Percentiles rank a stretch among this genome's conserved stretches.
Evolutionary conservation across 441 rosid species (phyloP).

Genomic region (Manihot esculenta): DNA sequence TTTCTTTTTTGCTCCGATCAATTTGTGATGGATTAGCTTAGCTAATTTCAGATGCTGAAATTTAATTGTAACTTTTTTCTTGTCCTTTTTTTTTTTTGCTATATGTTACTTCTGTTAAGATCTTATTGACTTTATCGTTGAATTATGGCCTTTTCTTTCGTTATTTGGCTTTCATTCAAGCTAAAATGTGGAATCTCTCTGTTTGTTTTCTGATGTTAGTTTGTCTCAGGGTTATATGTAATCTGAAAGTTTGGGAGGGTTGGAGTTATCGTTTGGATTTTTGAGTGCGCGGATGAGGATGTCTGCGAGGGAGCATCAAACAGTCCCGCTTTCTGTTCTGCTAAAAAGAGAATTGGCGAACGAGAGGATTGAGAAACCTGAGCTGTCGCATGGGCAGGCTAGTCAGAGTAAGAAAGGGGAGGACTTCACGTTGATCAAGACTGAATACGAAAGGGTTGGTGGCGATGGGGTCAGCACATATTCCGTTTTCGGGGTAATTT

Average conservation of each 20-base stretch:
- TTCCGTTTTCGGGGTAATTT: slow-evolving; percentile 80
- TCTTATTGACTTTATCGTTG: slow-evolving; percentile 18
- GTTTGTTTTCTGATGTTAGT: background rate
- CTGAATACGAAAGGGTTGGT: slow-evolving; percentile 72
- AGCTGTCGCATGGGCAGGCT: slow-evolving; percentile 72
- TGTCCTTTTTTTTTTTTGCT: background rate
- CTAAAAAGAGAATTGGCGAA: slow-evolving; percentile 83
- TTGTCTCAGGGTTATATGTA: background rate
- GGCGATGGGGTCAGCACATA: slow-evolving; percentile 78
- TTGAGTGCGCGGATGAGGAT: slow-evolving; percentile 31
- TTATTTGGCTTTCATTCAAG: background rate
- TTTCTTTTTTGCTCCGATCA: background rate
- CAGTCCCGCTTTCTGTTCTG: slow-evolving; percentile 89
- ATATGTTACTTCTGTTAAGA: background rate
- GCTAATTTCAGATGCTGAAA: background rate
- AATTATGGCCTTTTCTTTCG: background rate
- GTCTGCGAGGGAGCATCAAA: slow-evolving; percentile 63
- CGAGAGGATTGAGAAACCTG: slow-evolving; percentile 82
- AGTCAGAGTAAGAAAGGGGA: slow-evolving; percentile 98
- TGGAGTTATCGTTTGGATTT: background rate
- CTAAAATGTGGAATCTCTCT: no score
- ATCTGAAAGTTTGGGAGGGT: background rate
- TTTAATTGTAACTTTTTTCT: background rate
- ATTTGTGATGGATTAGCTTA: background rate
- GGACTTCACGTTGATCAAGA: slow-evolving; percentile 73